Evolutionary conservation across 257 asterid species (phyloP).

Genomic region (Avicennia marina): DNA sequence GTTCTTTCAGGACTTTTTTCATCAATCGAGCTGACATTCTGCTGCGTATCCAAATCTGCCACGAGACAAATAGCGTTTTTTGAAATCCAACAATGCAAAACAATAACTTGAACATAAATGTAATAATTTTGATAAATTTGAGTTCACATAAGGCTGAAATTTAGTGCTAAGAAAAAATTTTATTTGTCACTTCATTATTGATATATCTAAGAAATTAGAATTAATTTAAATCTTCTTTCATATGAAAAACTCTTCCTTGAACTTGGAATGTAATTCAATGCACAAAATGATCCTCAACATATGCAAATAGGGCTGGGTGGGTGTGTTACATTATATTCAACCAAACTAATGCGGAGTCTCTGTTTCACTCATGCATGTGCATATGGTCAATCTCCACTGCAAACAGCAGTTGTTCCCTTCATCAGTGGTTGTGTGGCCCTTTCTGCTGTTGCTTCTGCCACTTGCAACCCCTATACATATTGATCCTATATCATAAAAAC

Average conservation of each 20-base stretch:
- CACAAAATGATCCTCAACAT: neutral
- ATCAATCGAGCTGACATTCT: constrained; percentile 66
- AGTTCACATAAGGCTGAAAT: neutral
- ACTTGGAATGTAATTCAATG: neutral
- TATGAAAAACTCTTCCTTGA: neutral
- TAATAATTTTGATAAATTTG: neutral
- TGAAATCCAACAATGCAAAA: neutral
- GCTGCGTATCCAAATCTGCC: neutral
- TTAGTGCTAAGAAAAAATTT: neutral
- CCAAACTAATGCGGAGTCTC: neutral
- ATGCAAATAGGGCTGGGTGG: neutral
- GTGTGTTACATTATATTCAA: neutral
- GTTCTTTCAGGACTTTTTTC: constrained; percentile 62
- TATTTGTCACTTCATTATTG: neutral
- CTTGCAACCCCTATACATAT: too few relatives aligned
- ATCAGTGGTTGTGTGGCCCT: too few relatives aligned
- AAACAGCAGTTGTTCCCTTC: too few relatives aligned
- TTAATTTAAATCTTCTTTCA: neutral
- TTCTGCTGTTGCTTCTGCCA: too few relatives aligned
- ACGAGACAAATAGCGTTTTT: neutral
- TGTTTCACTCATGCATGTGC: neutral
- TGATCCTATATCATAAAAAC: too few relatives aligned
- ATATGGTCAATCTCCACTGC: too few relatives aligned
- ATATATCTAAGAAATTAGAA: neutral
- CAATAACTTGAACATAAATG: neutral